These are phyloP conservation scores for Corymbia maculata DNA, from an alignment of 345 rosid genomes.

Conservation along the genomic window DNA sequence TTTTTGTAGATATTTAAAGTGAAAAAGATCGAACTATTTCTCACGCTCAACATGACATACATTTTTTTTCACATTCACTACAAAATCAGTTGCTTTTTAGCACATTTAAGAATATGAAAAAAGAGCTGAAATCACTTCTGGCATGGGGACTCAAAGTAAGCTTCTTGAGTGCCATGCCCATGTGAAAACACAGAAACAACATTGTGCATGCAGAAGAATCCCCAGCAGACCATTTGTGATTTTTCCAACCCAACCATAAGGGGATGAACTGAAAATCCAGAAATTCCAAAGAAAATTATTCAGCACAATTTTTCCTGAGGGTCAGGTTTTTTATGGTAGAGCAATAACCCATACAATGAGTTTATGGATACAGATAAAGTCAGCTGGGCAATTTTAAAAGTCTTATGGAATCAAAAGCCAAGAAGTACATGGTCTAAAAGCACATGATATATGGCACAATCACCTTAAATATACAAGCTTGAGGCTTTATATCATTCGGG, in stretches of 20 bases:
- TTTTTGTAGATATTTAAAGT: neutral
- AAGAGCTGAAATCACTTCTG: neutral
- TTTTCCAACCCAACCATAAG: neutral
- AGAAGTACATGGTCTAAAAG: neutral
- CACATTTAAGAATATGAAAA: neutral
- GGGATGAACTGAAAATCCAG: neutral
- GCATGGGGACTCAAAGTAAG: neutral
- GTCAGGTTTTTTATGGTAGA: neutral
- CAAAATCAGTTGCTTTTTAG: neutral
- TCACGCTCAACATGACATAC: neutral
- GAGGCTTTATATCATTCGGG: constrained; percentile 51
- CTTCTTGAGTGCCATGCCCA: neutral
- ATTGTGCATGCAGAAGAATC: neutral
- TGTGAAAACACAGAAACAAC: neutral
- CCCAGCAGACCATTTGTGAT: neutral
- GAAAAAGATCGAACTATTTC: neutral
- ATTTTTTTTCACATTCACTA: neutral
- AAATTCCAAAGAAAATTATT: neutral
- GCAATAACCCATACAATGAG: neutral
- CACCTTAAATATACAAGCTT: constrained; percentile 99
- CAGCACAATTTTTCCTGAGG: neutral
- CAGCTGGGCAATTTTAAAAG: neutral
- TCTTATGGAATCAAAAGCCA: neutral
- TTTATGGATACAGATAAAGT: neutral
- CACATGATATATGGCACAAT: neutral